A percentile compares a stretch with the other conserved stretches of the same genome.
Evolutionary conservation across 1,284 basidiomycete species (phyloP).

Genomic region (Naganishia liquefaciens): DNA sequence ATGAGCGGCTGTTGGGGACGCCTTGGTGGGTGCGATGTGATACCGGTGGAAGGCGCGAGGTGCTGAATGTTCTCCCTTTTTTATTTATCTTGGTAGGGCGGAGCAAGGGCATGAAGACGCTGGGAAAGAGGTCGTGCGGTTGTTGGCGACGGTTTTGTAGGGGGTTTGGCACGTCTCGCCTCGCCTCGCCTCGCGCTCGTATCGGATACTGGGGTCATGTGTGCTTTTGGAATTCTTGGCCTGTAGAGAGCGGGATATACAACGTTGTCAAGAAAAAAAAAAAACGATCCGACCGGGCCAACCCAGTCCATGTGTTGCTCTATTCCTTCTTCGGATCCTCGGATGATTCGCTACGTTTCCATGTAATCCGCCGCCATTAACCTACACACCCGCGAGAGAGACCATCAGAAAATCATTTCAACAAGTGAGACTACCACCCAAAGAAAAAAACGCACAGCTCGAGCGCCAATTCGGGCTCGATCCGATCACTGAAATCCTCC

Average conservation of each 20-base stretch:
- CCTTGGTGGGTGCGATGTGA: conserved; percentile 73
- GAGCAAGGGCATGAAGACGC: conserved; percentile 1
- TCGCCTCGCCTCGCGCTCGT: too few relatives aligned
- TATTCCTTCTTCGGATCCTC: too few relatives aligned
- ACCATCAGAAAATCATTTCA: neutral
- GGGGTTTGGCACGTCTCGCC: too few relatives aligned
- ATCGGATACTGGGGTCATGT: neutral
- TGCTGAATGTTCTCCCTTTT: too few relatives aligned
- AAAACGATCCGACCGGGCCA: too few relatives aligned
- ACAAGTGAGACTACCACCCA: neutral
- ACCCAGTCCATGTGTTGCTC: too few relatives aligned
- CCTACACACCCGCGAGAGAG: conserved; percentile 35
- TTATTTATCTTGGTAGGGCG: neutral
- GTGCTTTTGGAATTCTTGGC: too few relatives aligned
- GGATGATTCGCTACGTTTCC: conserved; percentile 39
- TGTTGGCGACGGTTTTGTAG: conserved; percentile 4
- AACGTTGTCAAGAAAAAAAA: too few relatives aligned
- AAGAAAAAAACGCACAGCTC: conserved; percentile 57
- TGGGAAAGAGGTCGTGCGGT: neutral
- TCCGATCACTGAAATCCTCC: conserved; percentile 59
- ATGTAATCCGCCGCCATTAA: conserved; percentile 55
- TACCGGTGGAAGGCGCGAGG: neutral
- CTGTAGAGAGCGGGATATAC: too few relatives aligned
- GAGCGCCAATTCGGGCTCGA: conserved; percentile 61
- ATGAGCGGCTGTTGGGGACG: conserved; percentile 76